phyloP scores from a whole-genome alignment of 805 yeast species.

The Wickerhamiella alocasiicola region DNA sequence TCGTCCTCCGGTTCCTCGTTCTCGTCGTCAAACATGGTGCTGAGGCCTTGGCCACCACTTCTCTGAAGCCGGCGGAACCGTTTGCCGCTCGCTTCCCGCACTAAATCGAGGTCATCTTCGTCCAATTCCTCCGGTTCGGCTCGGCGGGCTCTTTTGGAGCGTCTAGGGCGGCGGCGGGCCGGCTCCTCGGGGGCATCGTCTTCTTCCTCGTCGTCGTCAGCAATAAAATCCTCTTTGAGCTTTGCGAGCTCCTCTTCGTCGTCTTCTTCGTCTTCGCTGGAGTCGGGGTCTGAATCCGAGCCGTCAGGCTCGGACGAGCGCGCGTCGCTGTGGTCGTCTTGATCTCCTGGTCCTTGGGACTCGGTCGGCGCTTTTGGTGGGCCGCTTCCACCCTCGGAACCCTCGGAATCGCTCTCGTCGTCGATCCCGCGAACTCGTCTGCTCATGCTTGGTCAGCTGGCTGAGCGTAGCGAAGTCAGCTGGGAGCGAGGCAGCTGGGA shows the following conservation, averaged over 20 bases:
- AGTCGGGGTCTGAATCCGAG: slow-evolving; percentile 27
- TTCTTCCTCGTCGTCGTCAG: slow-evolving; percentile 59
- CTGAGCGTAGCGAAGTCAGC: no score
- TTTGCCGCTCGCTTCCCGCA: slow-evolving; percentile 78
- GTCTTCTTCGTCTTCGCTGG: slow-evolving; percentile 63
- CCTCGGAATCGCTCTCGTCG: slow-evolving; percentile 18
- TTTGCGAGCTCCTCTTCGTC: slow-evolving; percentile 80
- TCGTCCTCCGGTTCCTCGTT: slow-evolving; percentile 29
- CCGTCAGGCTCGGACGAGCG: slow-evolving; percentile 25
- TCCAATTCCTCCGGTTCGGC: slow-evolving; percentile 42
- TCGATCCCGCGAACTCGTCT: slow-evolving; percentile 13
- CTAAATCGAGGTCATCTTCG: slow-evolving; percentile 86
- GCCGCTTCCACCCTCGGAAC: no score
- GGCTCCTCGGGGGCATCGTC: slow-evolving; percentile 19
- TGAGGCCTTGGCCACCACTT: slow-evolving; percentile 29
- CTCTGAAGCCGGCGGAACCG: slow-evolving; percentile 76
- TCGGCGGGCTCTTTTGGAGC: slow-evolving; percentile 15
- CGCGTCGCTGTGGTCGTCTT: background rate
- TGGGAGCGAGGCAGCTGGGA: no score
- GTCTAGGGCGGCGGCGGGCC: slow-evolving; percentile 15
- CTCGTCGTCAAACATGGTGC: slow-evolving; percentile 61
- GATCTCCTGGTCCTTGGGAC: no score
- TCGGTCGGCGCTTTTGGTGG: no score
- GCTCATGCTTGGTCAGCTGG: slow-evolving; percentile 10
- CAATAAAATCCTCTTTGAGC: slow-evolving; percentile 86